Conservation (phyloP, 164 flowering plant genomes). For the Tinospora cordifolia region DNA sequence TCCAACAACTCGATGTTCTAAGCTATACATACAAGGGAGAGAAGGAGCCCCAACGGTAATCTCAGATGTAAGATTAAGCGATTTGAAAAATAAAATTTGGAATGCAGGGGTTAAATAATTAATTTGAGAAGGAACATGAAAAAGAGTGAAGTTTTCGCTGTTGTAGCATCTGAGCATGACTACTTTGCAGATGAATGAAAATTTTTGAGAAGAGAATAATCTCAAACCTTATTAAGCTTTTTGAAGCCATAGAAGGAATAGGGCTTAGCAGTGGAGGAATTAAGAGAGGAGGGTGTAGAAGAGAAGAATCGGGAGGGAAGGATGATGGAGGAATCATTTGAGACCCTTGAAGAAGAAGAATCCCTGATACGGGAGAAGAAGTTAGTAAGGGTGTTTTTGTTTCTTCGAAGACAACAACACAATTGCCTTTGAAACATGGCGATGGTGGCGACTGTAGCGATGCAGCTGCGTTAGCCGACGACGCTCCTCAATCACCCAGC, state of each 20-base stretch:
- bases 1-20: too few species aligned
- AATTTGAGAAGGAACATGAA: too few species aligned
- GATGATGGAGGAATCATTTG: constrained; percentile 6
- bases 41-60: too few species aligned
- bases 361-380: neutral
- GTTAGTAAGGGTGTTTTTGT: constrained; percentile 5
- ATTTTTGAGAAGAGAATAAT: neutral
- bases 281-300: constrained; percentile 4
- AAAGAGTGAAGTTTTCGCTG: too few species aligned
- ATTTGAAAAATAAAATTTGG: too few species aligned
- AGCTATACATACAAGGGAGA: too few species aligned
- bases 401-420: constrained; percentile 8
- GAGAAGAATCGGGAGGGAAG: neutral
- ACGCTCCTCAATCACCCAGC: too few species aligned
- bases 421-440: constrained; percentile 11
- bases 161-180: too few species aligned
- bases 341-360: constrained; percentile 7
- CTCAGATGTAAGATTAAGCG: too few species aligned
- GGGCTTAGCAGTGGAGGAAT: constrained; percentile 2
- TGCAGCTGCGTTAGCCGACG: too few species aligned
- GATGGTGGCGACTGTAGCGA: too few species aligned
- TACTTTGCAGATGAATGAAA: neutral
- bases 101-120: too few species aligned
- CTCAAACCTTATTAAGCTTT: constrained; percentile 8
- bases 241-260: constrained; percentile 2